Conservation (phyloP, 2,329 filamentous ascomycete species). For the Albophoma yamanashiensis region DNA sequence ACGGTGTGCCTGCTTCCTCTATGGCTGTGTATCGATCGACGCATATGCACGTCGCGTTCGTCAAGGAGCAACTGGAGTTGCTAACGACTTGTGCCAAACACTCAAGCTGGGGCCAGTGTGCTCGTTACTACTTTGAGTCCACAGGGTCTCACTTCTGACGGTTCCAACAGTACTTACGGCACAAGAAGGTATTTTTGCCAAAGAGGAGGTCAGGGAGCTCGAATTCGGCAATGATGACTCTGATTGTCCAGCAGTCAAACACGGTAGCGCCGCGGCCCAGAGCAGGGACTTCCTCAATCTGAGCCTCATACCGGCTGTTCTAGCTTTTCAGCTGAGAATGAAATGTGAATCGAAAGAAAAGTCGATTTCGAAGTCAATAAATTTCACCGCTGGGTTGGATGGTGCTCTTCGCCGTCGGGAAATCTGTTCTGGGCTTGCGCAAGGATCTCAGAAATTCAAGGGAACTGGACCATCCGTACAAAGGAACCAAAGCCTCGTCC, state of each 20-base stretch:
- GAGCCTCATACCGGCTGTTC: background rate
- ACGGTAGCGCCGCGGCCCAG: background rate
- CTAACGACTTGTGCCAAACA: background rate
- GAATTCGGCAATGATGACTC: background rate
- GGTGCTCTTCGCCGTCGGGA: background rate
- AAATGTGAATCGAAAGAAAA: background rate
- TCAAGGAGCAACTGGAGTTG: background rate
- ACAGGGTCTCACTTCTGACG: background rate
- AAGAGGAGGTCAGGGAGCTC: background rate
- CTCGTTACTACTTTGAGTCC: background rate
- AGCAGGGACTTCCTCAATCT: background rate
- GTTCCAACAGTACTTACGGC: background rate
- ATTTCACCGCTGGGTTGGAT: background rate
- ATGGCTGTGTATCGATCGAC: background rate
- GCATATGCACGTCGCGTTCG: background rate
- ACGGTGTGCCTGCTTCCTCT: background rate
- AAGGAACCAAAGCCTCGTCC: background rate
- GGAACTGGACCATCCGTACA: background rate
- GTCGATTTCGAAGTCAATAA: background rate
- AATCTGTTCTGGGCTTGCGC: background rate
- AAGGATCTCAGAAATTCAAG: background rate
- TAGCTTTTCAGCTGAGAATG: background rate
- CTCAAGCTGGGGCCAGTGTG: background rate
- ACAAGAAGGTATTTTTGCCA: background rate
- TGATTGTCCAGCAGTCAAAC: slow-evolving; percentile 13